phyloP scores from a whole-genome alignment of 2,329 filamentous ascomycete genomes.

The Sarocladium strictum region DNA sequence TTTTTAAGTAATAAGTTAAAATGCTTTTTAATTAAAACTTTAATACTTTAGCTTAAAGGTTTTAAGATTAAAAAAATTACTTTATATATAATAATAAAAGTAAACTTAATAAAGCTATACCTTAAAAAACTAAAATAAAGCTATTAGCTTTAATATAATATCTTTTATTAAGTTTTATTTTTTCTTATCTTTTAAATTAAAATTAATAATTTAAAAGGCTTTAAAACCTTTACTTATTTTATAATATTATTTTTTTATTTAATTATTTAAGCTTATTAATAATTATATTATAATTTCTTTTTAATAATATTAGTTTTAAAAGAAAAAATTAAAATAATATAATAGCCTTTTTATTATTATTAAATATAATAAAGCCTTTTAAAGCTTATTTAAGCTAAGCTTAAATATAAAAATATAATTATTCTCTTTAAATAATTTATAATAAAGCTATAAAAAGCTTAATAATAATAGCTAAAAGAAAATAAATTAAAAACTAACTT shows the following conservation, averaged over 20 bases:
- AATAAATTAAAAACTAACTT: too few species aligned
- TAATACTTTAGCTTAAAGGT: neutral
- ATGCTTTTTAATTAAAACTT: neutral
- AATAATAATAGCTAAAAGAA: too few species aligned
- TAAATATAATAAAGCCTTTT: neutral
- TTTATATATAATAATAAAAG: neutral
- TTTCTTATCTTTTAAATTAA: too few species aligned
- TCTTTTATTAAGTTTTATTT: too few species aligned
- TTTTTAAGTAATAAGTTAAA: too few species aligned
- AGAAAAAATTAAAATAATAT: neutral
- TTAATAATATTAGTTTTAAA: neutral
- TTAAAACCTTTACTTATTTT: too few species aligned
- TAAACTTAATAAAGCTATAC: neutral
- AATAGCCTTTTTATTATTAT: neutral
- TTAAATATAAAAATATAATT: neutral
- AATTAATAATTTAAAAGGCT: too few species aligned
- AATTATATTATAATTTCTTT: neutral
- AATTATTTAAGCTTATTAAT: neutral
- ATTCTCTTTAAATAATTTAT: neutral
- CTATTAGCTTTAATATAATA: neutral
- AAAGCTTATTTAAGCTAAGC: neutral
- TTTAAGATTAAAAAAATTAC: too few species aligned
- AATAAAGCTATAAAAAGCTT: neutral
- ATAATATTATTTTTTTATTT: neutral
- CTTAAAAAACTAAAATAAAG: neutral